A percentile compares a stretch with the other conserved stretches of the same genome.
phyloP scores from a whole-genome alignment of 2,329 filamentous ascomycete genomes.

The Nothomitra cinnamomea region DNA sequence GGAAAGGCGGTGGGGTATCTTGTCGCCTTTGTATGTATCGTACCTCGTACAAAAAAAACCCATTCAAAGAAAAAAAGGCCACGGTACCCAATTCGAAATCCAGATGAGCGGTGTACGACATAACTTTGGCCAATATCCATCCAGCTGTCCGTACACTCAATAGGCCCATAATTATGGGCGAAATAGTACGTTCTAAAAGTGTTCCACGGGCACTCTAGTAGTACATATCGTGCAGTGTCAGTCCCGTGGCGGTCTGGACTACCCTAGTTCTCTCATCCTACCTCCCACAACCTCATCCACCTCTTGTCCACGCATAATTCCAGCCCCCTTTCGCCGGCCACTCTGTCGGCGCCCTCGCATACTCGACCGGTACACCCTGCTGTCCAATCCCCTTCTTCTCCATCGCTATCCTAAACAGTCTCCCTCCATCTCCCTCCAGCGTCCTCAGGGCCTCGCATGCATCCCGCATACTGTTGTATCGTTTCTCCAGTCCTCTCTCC shows the following conservation, averaged over 20 bases:
- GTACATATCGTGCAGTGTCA: no score
- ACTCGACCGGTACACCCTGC: constrained; percentile 76
- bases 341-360: constrained; percentile 71
- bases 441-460: constrained; percentile 71
- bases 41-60: not conserved
- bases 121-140: no score
- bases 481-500: constrained; percentile 56
- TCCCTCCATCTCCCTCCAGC: constrained; percentile 39
- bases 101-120: no score
- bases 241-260: no score
- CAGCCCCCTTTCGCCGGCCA: constrained; percentile 63
- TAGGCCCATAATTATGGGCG: no score
- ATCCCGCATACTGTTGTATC: constrained; percentile 64
- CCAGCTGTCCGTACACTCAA: no score
- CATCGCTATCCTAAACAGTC: constrained; percentile 76
- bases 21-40: constrained; percentile 11
- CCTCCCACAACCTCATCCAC: constrained; percentile 12
- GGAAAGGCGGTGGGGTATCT: constrained; percentile 3
- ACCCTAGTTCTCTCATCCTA: no score
- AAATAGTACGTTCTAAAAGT: no score
- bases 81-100: not conserved
- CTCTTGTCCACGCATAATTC: constrained; percentile 82
- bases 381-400: constrained; percentile 69
- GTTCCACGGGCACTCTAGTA: no score
- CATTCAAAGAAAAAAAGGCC: not conserved